Percentiles rank a stretch among this genome's conserved stretches.
Conservation (phyloP, 2,329 filamentous ascomycete genomes). For the Aspergillus sp. region DNA sequence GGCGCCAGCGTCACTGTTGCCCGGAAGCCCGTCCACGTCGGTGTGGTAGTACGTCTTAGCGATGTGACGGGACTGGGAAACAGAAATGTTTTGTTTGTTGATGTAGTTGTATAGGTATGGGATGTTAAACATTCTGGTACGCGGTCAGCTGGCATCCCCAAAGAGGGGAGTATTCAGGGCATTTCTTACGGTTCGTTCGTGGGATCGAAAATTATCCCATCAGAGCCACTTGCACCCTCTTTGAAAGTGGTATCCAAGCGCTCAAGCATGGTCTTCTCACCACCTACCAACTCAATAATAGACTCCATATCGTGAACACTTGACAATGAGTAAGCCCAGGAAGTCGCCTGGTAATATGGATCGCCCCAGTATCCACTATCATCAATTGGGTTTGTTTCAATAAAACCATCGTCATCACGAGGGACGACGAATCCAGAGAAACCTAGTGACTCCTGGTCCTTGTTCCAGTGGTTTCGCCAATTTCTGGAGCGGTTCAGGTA, state of each 20-base stretch:
- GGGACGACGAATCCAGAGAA: conserved; percentile 69
- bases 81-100: conserved; percentile 61
- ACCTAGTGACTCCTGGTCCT: conserved; percentile 55
- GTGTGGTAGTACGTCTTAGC: conserved; percentile 61
- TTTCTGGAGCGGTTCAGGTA: conserved; percentile 65
- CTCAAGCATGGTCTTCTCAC: conserved; percentile 34
- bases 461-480: conserved; percentile 73
- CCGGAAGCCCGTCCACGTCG: conserved; percentile 60
- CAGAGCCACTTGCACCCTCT: conserved; percentile 29
- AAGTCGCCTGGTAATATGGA: conserved; percentile 60
- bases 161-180: not conserved
- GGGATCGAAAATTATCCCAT: conserved; percentile 63
- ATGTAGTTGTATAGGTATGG: conserved; percentile 71
- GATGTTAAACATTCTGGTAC: conserved; percentile 54
- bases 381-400: conserved; percentile 50
- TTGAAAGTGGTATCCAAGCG: conserved; percentile 62
- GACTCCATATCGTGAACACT: conserved; percentile 65
- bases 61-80: conserved; percentile 58
- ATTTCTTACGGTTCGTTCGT: conserved; percentile 61
- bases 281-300: conserved; percentile 58
- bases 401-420: conserved; percentile 50
- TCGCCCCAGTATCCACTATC: conserved; percentile 67
- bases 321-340: conserved; percentile 68
- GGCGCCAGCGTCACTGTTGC: conserved; percentile 70
- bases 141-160: not conserved